A percentile compares a stretch with the other conserved stretches of the same genome.
Conservation (phyloP, 345 rosid genomes). For the Lenwebbia sp. region DNA sequence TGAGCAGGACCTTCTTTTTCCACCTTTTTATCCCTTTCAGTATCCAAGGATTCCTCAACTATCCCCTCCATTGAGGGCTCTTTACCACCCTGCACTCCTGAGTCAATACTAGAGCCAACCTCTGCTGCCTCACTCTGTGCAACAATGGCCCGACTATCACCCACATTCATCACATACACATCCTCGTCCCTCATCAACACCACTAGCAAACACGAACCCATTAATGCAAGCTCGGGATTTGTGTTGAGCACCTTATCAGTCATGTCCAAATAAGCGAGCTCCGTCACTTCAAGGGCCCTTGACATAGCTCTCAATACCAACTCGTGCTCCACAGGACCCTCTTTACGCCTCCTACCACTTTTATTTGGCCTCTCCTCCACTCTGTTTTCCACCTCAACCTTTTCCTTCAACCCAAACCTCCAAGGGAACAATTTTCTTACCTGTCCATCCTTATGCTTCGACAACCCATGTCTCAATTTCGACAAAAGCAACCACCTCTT, state of each 20-base stretch:
- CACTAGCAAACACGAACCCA: conserved; percentile 95
- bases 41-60: conserved; percentile 28
- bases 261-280: conserved; percentile 81
- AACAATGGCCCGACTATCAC: conserved; percentile 95
- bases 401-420: conserved; percentile 68
- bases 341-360: conserved; percentile 53
- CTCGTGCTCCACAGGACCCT: conserved; percentile 71
- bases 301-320: conserved; percentile 80
- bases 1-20: conserved; percentile 23
- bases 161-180: conserved; percentile 93
- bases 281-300: conserved; percentile 67
- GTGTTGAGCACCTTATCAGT: conserved; percentile 80
- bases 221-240: conserved; percentile 91
- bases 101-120: conserved; percentile 22
- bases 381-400: conserved; percentile 36
- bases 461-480: conserved; percentile 72
- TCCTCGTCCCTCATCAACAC: conserved; percentile 95
- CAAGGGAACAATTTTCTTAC: conserved; percentile 65
- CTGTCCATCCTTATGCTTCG: conserved; percentile 50
- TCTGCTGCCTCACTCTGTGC: conserved; percentile 58
- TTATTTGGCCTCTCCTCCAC: conserved; percentile 48
- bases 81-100: conserved; percentile 11
- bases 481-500: conserved; percentile 79
- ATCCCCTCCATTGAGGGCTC: conserved; percentile 33
- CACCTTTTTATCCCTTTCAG: conserved; percentile 11